Percentiles rank a stretch among this genome's conserved stretches.
Conservation (phyloP, 768 basidiomycete species). For the Mycena galericulata region DNA sequence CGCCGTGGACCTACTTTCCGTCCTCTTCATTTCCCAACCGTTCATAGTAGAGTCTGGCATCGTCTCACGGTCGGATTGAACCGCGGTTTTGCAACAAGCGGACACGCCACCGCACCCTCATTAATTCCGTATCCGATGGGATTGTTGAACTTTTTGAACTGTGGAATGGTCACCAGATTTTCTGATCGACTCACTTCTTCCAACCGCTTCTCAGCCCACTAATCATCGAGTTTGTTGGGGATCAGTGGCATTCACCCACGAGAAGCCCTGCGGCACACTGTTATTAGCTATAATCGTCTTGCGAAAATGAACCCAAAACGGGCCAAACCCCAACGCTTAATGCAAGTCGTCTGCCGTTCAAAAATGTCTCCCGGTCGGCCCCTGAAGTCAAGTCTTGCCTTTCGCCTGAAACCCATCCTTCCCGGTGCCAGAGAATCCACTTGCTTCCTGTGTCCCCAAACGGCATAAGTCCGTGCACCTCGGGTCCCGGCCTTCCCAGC, state of each 20-base stretch:
- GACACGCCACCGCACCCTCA: background rate
- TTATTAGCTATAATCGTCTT: background rate
- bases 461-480: background rate
- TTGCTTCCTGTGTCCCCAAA: background rate
- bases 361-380: background rate
- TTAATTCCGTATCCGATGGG: background rate
- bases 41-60: background rate
- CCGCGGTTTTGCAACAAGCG: background rate
- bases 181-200: conserved; percentile 22
- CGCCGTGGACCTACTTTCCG: background rate
- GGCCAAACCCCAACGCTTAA: background rate
- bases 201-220: conserved; percentile 25
- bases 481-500: background rate
- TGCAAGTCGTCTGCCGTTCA: background rate
- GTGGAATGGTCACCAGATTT: conserved; percentile 22
- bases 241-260: conserved; percentile 4
- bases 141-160: conserved; percentile 7
- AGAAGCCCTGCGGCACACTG: background rate
- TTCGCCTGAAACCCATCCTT: background rate
- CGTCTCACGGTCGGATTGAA: background rate
- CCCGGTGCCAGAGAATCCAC: background rate
- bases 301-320: background rate
- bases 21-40: background rate
- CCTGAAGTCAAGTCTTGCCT: background rate
- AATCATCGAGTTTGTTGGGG: conserved; percentile 25